These are phyloP conservation scores for Bertia moriformis DNA, from an alignment of 2,329 filamentous ascomycete species.

Conservation along the genomic window DNA sequence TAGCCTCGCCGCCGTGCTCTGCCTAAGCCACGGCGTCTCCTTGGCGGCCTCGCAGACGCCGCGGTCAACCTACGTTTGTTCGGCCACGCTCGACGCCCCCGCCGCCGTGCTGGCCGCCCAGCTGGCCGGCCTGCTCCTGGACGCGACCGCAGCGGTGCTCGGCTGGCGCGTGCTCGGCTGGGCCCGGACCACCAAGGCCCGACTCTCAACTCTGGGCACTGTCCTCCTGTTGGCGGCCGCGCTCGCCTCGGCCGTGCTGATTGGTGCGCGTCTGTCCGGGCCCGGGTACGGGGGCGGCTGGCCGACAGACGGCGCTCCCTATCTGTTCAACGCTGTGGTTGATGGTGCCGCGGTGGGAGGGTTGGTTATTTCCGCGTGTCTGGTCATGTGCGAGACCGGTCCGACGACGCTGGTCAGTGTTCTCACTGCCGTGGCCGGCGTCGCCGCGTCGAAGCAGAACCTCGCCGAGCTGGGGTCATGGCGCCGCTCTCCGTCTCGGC, in stretches of 20 bases:
- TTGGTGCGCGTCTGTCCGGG: conserved; percentile 9
- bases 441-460: conserved; percentile 18
- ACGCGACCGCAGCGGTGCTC: conserved; percentile 29
- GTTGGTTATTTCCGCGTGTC: conserved; percentile 25
- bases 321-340: conserved; percentile 30
- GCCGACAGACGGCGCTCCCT: conserved; percentile 29
- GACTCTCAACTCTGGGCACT: conserved; percentile 27
- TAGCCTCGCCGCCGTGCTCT: conserved; percentile 17
- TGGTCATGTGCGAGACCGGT: conserved; percentile 30
- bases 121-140: conserved; percentile 26
- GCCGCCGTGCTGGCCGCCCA: conserved; percentile 23
- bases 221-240: conserved; percentile 25
- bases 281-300: conserved; percentile 9
- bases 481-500: conserved; percentile 21
- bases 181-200: conserved; percentile 29
- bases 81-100: conserved; percentile 23
- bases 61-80: conserved; percentile 36
- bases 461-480: conserved; percentile 25
- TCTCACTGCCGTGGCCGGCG: conserved; percentile 26
- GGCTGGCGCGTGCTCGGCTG: conserved; percentile 35
- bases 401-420: conserved; percentile 25
- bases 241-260: conserved; percentile 19
- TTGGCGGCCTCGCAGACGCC: conserved; percentile 19
- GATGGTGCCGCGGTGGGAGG: conserved; percentile 29
- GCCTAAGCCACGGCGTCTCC: conserved; percentile 28